Base-by-base conservation (phyloP, 129 eudicot species). In the Lactuca saligna region DNA sequence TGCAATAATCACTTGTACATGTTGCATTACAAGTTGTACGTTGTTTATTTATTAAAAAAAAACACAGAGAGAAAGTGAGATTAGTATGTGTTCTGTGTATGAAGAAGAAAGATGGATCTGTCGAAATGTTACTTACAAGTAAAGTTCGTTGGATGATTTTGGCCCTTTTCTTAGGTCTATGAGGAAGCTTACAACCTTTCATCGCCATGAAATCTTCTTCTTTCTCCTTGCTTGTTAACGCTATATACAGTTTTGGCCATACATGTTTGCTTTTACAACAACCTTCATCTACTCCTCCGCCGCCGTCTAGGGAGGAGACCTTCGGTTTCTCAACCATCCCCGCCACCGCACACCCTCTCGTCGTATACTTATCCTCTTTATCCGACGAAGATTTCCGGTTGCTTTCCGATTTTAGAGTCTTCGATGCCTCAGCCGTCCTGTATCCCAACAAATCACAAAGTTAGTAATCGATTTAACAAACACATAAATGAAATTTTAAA, bases 121-220 rank as follows among this genome's bases (percentile, higher is more conserved):
- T 6, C 10, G 3, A 34, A 25, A 61, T 17, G 17, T 31, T 14
- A 65, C 93, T 83, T 67, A 83, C 93, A 75, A 86, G 84, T 46
- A 86, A 48, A 38, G 82, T 86, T 83, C 88, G 81, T 66, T 86
- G 93, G 46, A 83, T 73, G 7, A 78, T 51, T 67, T 86, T 86
- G 42, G 93, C 82, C 68, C 93, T 81, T 38, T 86, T 86, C 65
- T 86, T 86, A 29, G 93, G 93, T 57, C 93, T 68, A 5, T 86
- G 88, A 46, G 93, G 87, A 63, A 78, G 88, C 72, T 81, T 83
- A 71, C 93, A 86, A 59, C 93, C 93, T 73, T 86, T 86, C 92
- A 86, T 86, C 11, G 92, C 88, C 84, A 86, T 71, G 50, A 86
- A 86, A 61, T 86, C 93, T 33, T 83, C 93, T 59, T 86, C 93